phyloP scores from a whole-genome alignment of 805 yeast species.

The Saturnispora bothae region DNA sequence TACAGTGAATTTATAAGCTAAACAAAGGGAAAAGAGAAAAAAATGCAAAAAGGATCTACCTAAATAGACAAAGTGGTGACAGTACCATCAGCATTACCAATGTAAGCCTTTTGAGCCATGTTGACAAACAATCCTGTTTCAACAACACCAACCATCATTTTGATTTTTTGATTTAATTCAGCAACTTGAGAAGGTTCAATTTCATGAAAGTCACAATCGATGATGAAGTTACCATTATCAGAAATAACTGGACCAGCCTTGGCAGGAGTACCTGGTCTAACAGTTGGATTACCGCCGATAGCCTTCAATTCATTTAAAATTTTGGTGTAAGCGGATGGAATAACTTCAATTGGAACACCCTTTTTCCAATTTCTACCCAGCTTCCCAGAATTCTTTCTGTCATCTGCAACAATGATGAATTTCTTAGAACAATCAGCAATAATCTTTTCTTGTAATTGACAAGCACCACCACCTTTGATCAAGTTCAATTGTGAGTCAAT shows the following conservation, averaged over 20 bases:
- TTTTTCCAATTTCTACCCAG: constrained; percentile 78
- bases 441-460: constrained; percentile 90
- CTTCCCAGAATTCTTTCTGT: constrained; percentile 62
- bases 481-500: constrained; percentile 72
- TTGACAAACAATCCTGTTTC: constrained; percentile 85
- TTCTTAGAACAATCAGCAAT: constrained; percentile 72
- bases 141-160: constrained; percentile 80
- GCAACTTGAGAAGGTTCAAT: constrained; percentile 39
- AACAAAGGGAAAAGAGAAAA: not conserved
- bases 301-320: constrained; percentile 51
- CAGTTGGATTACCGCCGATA: constrained; percentile 55
- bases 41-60: constrained; percentile 8
- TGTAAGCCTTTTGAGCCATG: constrained; percentile 72
- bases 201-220: constrained; percentile 88
- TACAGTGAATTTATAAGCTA: no score
- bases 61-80: constrained; percentile 29
- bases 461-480: constrained; percentile 98
- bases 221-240: constrained; percentile 86
- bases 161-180: constrained; percentile 53
- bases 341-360: constrained; percentile 94
- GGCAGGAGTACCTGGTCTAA: constrained; percentile 81
- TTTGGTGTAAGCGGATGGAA: constrained; percentile 77
- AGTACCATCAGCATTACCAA: constrained; percentile 75
- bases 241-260: constrained; percentile 97
- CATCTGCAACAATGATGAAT: constrained; percentile 87